These are phyloP conservation scores for Psilocybe mexicana DNA, from an alignment of 1,284 basidiomycete genomes.

Conservation along the genomic window DNA sequence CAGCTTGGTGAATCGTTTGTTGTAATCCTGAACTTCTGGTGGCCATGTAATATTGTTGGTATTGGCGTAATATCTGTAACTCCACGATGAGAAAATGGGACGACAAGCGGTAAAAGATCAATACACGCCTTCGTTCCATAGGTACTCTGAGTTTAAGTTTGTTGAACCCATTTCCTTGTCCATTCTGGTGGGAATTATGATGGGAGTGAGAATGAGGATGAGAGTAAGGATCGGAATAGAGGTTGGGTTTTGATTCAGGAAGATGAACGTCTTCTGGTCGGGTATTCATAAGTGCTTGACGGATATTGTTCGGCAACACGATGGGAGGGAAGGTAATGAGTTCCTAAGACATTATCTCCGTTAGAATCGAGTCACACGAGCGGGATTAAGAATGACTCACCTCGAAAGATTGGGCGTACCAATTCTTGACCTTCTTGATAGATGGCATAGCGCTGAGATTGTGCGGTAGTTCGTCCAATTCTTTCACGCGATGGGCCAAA, in stretches of 20 bases:
- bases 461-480: constrained; percentile 94
- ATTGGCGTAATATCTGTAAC: constrained; percentile 81
- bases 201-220: constrained; percentile 9
- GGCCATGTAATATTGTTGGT: constrained; percentile 77
- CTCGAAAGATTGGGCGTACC: constrained; percentile 99
- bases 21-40: constrained; percentile 93
- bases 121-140: constrained; percentile 64
- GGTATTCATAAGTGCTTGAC: constrained; percentile 63
- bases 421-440: constrained; percentile 95
- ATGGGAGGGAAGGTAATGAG: constrained; percentile 83
- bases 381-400: constrained; percentile 44
- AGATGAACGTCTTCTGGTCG: constrained; percentile 47
- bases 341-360: constrained; percentile 55
- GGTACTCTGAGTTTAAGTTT: constrained; percentile 71
- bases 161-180: constrained; percentile 43
- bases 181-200: constrained; percentile 22
- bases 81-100: constrained; percentile 8
- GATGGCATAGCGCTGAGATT: constrained; percentile 91
- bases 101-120: constrained; percentile 10
- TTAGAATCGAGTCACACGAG: constrained; percentile 13
- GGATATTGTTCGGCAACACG: constrained; percentile 65
- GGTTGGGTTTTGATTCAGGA: constrained; percentile 73
- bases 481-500: constrained; percentile 94
- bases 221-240: constrained; percentile 40
- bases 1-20: constrained; percentile 85